Conservation (phyloP, 495 filamentous ascomycete species). For the Penicillium coffeae region DNA sequence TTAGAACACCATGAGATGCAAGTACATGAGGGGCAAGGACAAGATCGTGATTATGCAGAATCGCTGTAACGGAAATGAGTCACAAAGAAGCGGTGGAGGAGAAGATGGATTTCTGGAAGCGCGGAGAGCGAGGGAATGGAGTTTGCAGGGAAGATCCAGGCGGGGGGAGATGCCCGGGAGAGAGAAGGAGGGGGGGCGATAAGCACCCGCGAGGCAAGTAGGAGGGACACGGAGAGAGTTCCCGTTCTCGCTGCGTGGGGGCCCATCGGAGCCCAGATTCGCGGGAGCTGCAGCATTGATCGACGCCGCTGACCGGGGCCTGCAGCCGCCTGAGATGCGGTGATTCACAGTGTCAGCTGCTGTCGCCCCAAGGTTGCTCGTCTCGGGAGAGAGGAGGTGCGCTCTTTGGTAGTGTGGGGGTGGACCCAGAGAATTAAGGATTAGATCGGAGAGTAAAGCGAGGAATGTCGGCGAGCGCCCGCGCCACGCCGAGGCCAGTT, state of each 20-base stretch:
- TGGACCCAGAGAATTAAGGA: not conserved
- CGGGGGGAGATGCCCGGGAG: no score
- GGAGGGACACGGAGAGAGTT: not conserved
- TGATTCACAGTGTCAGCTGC: not conserved
- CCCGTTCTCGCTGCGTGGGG: not conserved
- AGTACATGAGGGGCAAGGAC: not conserved
- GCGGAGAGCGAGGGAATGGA: conserved; percentile 21
- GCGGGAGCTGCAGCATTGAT: not conserved
- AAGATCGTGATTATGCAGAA: not conserved
- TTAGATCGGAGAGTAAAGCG: conserved; percentile 7
- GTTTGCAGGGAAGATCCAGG: conserved; percentile 31
- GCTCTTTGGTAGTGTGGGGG: not conserved
- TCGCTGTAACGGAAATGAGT: conserved; percentile 17
- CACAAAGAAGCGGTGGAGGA: conserved; percentile 24
- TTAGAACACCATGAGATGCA: not conserved
- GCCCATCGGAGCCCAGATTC: not conserved
- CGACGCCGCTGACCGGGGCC: not conserved
- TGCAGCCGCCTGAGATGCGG: not conserved
- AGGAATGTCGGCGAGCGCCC: conserved; percentile 16
- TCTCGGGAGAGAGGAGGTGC: not conserved
- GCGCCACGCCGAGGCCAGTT: conserved; percentile 15
- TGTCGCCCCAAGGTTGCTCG: not conserved
- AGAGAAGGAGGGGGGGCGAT: conserved; percentile 9
- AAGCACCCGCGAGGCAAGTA: not conserved
- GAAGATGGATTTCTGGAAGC: conserved; percentile 25